These are phyloP conservation scores for Orbilia javanica DNA, from an alignment of 2,329 filamentous ascomycete genomes.

Conservation along the genomic window DNA sequence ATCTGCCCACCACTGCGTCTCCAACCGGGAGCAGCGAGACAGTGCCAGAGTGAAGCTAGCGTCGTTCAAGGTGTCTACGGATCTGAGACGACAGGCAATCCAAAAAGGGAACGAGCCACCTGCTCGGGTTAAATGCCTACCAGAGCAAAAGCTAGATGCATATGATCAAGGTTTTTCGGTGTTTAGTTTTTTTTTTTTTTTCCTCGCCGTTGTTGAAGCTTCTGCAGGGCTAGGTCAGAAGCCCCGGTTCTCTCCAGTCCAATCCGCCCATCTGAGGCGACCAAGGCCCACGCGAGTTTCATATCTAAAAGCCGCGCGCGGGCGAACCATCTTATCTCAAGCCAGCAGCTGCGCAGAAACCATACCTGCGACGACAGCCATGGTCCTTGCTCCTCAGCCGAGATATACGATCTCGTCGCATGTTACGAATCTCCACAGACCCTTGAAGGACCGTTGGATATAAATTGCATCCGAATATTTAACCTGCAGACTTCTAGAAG, in stretches of 20 bases:
- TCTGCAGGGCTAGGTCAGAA: slow-evolving; percentile 17
- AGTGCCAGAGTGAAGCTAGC: slow-evolving; percentile 33
- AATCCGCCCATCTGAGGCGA: slow-evolving; percentile 20
- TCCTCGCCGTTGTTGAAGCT: neutral
- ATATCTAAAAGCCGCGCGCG: neutral
- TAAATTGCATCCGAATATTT: slow-evolving; percentile 1
- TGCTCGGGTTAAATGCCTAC: slow-evolving; percentile 34
- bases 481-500: slow-evolving; percentile 20
- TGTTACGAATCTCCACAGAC: neutral
- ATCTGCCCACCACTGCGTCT: slow-evolving; percentile 41
- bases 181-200: neutral
- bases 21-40: slow-evolving; percentile 49
- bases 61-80: slow-evolving; percentile 8
- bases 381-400: slow-evolving; percentile 34
- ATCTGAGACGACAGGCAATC: slow-evolving; percentile 51
- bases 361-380: slow-evolving; percentile 29
- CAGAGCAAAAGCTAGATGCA: slow-evolving; percentile 2
- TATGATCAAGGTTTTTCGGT: slow-evolving; percentile 6
- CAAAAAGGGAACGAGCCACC: slow-evolving; percentile 46
- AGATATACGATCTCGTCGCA: slow-evolving; percentile 13
- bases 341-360: slow-evolving; percentile 1
- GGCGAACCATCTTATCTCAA: slow-evolving; percentile 40
- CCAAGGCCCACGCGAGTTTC: slow-evolving; percentile 31
- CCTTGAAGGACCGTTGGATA: neutral
- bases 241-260: slow-evolving; percentile 24